Base-by-base conservation (phyloP, 805 yeast genomes). In the Candida fluviatilis region DNA sequence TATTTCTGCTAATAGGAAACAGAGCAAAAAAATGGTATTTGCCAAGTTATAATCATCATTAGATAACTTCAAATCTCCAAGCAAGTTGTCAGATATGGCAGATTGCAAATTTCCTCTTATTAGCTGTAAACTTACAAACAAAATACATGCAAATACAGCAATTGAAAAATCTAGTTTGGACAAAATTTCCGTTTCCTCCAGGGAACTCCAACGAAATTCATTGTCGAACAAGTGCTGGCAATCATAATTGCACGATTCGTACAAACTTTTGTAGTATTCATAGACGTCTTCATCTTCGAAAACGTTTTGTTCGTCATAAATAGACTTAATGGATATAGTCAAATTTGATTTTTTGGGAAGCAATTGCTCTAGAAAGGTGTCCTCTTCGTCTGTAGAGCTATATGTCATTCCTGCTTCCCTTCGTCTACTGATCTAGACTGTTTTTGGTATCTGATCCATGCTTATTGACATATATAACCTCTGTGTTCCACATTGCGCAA, bases 1-100 rank as follows among this genome's bases (percentile, higher is more conserved):
- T 4, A 69, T 59, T 45, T 74, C 76, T 35, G 66, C 68, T 11
- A 59, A 40, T 38, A 68, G 57, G 42, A 70, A 71, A 8, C 69
- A 55, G 16, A 67, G 60, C 42, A 67, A 61, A 29, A 69, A 60
- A 25, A 69, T 55, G 4, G 72, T 62, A 39, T 66, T 60, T 23
- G 69, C 69, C 16, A 62, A 50, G 39, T 68, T 67, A 50, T 61
- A 69, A 46, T 70, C 71, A 33, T 58, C 49, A 13, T 66, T 60
- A 32, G 56, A 52, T 41, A 68, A 39, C 8, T 50, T 46, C 42
- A 68, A 59, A 47, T 65, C 75, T 17, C 36, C 48, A 17, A 55
- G 41, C 44, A 55, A 39, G 39, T 54, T 50, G 37, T 54, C 58
- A 25, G 52, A 37, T 15, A 49, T 41, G 7, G 60, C 60, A 36